Evolutionary conservation across 2,329 filamentous ascomycete genomes (phyloP), one percentile per base, ranked within the genome.

Genomic region (Colletotrichum brevisporum): DNA sequence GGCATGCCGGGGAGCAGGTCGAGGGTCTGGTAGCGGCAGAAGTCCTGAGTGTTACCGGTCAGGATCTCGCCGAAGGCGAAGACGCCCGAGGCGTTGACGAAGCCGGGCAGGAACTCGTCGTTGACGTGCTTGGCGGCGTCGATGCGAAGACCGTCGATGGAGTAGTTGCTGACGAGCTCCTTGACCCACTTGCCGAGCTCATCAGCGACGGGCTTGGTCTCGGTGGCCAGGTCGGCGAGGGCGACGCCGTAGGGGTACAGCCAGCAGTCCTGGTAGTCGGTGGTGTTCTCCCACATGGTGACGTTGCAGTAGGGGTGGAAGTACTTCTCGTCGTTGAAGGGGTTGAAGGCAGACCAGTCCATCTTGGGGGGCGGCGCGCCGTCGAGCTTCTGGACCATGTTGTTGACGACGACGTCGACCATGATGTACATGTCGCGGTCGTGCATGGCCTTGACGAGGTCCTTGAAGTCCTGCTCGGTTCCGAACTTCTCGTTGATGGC

Each of bases 51-150:
- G 69, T 85, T 79, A 39, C 87, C 88, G 31, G 88, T 82, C 65
- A 83, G 85, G 4, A 91, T 87, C 74, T 92, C 90, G 6, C 90
- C 89, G n/a, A 90, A 82, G 9, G 84, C 82, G 76, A 89, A 91
- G 2, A 90, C 86, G 4, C 88, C 89, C 0, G 88, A 83, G 4
- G 84, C 85, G 10, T 81, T 74, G 27, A 83, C 79, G 73, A 91
- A 91, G 0, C 74, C 77, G 0, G 86, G 79, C 81, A 88, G 89
- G 77, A 90, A 92, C 9, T 81, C 82, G 68, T 86, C 84, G 70
- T 89, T 83, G n/a, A 90, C 87, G 75, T 91, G 88, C 77, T 89
- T 89, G 71, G 88, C 88, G 0, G 87, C 89, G 71, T 91, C 89
- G 72, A 90, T 86, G 54, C 89, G 86, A 8, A 90, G 80, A 5